phyloP scores from a whole-genome alignment of 176 grass and related monocot genomes.

The Poa annua region DNA sequence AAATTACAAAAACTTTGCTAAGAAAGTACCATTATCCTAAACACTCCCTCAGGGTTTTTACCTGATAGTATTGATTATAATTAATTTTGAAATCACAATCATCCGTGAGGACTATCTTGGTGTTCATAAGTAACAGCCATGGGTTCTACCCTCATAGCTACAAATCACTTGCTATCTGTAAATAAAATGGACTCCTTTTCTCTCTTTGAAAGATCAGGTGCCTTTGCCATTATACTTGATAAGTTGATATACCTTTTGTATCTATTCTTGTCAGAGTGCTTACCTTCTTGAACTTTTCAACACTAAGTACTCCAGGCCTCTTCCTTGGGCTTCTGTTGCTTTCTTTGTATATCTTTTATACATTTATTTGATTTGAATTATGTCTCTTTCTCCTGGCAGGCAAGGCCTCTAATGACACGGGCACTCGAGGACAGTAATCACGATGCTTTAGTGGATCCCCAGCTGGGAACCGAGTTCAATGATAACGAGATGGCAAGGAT shows the following conservation, averaged over 20 bases:
- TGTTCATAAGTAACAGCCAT: not conserved
- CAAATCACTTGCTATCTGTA: not conserved
- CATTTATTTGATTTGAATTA: not conserved
- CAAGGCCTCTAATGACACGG: slow-evolving; percentile 76
- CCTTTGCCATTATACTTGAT: not conserved
- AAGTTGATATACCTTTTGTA: not conserved
- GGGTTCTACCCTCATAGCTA: not conserved
- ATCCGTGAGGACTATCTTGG: slow-evolving; percentile 11
- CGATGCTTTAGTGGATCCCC: slow-evolving; percentile 74
- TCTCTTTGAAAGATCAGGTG: not conserved
- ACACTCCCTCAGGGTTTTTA: not conserved
- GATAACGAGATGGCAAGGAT: slow-evolving; percentile 80
- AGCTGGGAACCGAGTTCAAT: slow-evolving; percentile 62
- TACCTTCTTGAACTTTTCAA: not conserved
- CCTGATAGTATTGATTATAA: not conserved
- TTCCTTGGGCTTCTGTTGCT: not conserved
- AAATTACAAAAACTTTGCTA: not conserved
- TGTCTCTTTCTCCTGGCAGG: slow-evolving; percentile 46
- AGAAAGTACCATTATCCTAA: not conserved
- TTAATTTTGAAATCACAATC: slow-evolving; percentile 7
- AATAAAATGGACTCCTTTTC: not conserved
- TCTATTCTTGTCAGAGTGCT: slow-evolving; percentile 8
- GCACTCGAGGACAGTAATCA: slow-evolving; percentile 71
- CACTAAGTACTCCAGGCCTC: not conserved
- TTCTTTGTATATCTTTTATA: not conserved